Evolutionary conservation across 108 stramenopile species (phyloP), one percentile per base, ranked within the genome.

Genomic region (Mayamaea pseudoterrestris): DNA sequence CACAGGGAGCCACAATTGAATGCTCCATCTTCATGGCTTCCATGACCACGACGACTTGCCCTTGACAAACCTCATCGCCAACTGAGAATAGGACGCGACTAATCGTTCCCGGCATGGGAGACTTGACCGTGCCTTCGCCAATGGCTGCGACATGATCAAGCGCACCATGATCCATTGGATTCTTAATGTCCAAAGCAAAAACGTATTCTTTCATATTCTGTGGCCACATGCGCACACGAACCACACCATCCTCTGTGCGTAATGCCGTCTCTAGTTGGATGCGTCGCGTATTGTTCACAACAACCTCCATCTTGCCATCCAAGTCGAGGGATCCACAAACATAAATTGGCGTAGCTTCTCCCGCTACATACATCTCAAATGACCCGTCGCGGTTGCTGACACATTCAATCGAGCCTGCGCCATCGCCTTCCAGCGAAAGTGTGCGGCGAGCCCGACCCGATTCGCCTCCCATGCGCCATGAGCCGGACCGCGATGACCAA

Each of bases 1-100:
- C 73, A 4, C 21, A 17, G 18, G 80, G 69, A 12, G 88, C 74
- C 7, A 41, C 39, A 16, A 93, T 51, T 13, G 61, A 26, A 55
- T 90, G 83, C 39, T 93, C 85, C 93, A 93, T 93, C 66, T 93
- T 93, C 93, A 93, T 93, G 26, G 93, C 88, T 57, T 93, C 93
- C 63, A 90, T 60, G 18, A 88, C 77, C 25, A 90, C 17, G 7
- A 93, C 40, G 5, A 72, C 50, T 39, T 90, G 77, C 24, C 81
- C 88, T 55, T 51, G 58, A 24, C 58, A 34, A 3, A 90, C 86
- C 11, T 21, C 35, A 37, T 84, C 71, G 0, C 93, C 93, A 2
- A 55, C 72, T 14, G 41, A 32, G 26, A 47, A 52, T n/a, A 62
- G 25, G 14, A 93, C 67, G 18, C 63, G 63, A 17, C 68, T 53